Percentiles rank a stretch among this genome's conserved stretches.
phyloP scores from a whole-genome alignment of 2,329 filamentous ascomycete species.

The Colletotrichum cereale region DNA sequence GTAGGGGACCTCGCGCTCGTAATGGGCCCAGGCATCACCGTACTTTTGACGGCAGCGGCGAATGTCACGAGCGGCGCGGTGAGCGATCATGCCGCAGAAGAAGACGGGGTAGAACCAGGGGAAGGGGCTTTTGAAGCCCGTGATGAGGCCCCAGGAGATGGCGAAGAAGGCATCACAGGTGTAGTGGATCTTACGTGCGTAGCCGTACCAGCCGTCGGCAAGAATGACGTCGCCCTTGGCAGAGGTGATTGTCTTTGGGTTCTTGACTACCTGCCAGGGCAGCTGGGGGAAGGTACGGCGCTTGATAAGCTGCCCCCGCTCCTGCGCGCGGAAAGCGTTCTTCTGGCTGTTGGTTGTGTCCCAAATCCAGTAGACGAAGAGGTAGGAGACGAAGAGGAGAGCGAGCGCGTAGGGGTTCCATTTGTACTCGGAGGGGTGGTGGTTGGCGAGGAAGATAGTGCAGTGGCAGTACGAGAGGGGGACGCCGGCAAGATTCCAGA shows the following conservation, averaged over 20 bases:
- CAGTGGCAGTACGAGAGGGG: constrained; percentile 94
- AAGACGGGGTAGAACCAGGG: constrained; percentile 92
- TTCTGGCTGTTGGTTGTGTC: constrained; percentile 94
- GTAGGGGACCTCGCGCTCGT: constrained; percentile 83
- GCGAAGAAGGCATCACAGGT: constrained; percentile 85
- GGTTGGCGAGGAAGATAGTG: constrained; percentile 89
- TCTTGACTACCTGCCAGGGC: constrained; percentile 86
- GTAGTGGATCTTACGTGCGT: constrained; percentile 67
- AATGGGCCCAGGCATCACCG: constrained; percentile 84
- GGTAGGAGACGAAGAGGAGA: constrained; percentile 76
- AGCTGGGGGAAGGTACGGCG: constrained; percentile 90
- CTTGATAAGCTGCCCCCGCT: constrained; percentile 76
- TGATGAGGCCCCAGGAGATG: constrained; percentile 82
- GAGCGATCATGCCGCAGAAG: constrained; percentile 83
- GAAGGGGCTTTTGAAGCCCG: constrained; percentile 83
- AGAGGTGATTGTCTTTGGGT: constrained; percentile 83
- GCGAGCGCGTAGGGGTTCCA: constrained; percentile 79
- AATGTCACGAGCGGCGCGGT: constrained; percentile 82
- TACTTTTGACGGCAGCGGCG: constrained; percentile 82
- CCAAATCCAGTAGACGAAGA: constrained; percentile 92
- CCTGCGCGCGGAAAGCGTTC: constrained; percentile 87
- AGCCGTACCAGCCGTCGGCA: constrained; percentile 84
- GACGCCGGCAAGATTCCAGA: constrained; percentile 95
- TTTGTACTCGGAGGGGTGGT: constrained; percentile 80
- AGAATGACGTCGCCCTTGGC: constrained; percentile 82